A percentile compares a stretch with the other conserved stretches of the same genome.
Evolutionary conservation across 2,329 filamentous ascomycete species (phyloP).

Genomic region (Calonectria montana): DNA sequence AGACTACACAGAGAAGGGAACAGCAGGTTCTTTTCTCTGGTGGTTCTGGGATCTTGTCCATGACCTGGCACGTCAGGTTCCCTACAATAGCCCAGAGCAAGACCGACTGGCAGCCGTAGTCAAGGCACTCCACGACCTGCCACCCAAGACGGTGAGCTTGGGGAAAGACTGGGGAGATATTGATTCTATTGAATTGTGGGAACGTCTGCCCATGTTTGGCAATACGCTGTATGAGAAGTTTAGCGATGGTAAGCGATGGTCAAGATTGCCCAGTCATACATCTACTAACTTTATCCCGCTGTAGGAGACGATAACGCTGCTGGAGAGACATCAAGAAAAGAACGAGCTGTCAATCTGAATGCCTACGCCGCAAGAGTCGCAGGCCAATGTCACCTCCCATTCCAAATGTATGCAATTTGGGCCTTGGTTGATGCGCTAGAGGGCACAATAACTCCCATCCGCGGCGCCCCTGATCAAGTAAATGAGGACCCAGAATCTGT

Average conservation of each 20-base stretch:
- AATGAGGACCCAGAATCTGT: slow-evolving; percentile 22
- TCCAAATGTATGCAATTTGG: slow-evolving; percentile 28
- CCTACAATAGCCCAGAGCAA: slow-evolving; percentile 29
- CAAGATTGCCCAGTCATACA: background rate
- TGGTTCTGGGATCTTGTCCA: slow-evolving; percentile 41
- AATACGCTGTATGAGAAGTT: slow-evolving; percentile 18
- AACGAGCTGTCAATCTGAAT: slow-evolving; percentile 18
- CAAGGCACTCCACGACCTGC: slow-evolving; percentile 16
- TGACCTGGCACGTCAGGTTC: slow-evolving; percentile 33
- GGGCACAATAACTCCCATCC: slow-evolving; percentile 23
- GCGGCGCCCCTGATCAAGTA: slow-evolving; percentile 26
- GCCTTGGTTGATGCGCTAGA: slow-evolving; percentile 29
- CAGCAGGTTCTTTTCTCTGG: slow-evolving; percentile 29
- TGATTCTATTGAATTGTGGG: slow-evolving; percentile 16
- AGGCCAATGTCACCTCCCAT: background rate
- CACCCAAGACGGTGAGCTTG: slow-evolving; percentile 1
- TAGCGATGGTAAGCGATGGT: background rate
- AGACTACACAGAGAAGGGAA: background rate
- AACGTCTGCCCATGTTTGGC: slow-evolving; percentile 13
- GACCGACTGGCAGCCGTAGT: slow-evolving; percentile 20
- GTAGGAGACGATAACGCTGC: slow-evolving; percentile 7
- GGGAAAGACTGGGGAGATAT: background rate
- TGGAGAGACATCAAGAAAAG: background rate
- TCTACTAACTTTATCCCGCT: background rate
- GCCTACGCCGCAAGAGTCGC: slow-evolving; percentile 23